phyloP scores from a whole-genome alignment of 192 early-diverging fungal species.

The Radiomyces spectabilis region DNA sequence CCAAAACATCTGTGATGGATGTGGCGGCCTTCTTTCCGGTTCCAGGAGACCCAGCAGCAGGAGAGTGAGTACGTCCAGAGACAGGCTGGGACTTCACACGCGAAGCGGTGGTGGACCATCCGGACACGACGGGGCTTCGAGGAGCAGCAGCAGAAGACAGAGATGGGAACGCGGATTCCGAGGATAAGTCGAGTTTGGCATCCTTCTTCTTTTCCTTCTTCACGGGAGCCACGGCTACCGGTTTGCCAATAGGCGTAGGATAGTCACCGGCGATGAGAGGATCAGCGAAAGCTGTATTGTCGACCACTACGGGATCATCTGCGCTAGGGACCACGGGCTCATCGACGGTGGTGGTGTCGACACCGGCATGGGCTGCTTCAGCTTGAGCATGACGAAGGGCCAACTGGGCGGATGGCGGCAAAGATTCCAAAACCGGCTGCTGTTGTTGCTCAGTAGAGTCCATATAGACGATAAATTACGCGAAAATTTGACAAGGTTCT shows the following conservation, averaged over 20 bases:
- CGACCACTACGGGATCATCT: slow-evolving; percentile 22
- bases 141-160: slow-evolving; percentile 47
- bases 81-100: slow-evolving; percentile 25
- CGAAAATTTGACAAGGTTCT: too few relatives aligned
- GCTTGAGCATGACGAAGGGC: slow-evolving; percentile 28
- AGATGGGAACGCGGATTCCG: slow-evolving; percentile 71
- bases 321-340: slow-evolving; percentile 15
- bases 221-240: slow-evolving; percentile 3
- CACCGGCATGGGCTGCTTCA: not conserved
- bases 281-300: slow-evolving; percentile 4
- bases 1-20: slow-evolving; percentile 52
- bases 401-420: slow-evolving; percentile 30
- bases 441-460: slow-evolving; percentile 8
- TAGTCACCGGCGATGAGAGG: slow-evolving; percentile 19
- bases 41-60: slow-evolving; percentile 23
- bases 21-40: slow-evolving; percentile 28
- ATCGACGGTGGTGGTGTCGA: not conserved
- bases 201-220: slow-evolving; percentile 4
- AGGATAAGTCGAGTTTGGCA: slow-evolving; percentile 43
- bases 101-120: slow-evolving; percentile 37
- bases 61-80: slow-evolving; percentile 23
- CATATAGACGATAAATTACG: too few relatives aligned
- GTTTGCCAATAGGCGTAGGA: slow-evolving; percentile 18
- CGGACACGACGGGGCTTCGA: slow-evolving; percentile 22
- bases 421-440: slow-evolving; percentile 1